phyloP scores from a whole-genome alignment of 768 basidiomycete species.

The Trametes punicea region DNA sequence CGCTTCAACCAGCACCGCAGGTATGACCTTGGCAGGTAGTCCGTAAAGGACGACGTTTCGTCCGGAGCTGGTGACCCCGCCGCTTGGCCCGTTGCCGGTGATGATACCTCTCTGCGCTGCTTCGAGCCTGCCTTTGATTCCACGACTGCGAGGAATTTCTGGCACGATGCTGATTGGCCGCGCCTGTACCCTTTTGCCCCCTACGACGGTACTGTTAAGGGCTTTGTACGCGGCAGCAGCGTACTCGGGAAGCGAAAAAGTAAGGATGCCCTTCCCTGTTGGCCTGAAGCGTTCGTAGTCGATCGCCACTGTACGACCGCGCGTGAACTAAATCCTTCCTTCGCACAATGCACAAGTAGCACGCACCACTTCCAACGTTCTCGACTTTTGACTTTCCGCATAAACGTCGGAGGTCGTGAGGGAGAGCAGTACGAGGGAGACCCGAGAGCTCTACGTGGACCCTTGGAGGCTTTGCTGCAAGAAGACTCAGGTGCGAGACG shows the following conservation, averaged over 20 bases:
- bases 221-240: conserved; percentile 38
- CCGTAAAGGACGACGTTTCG: conserved; percentile 60
- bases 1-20: conserved; percentile 35
- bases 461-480: not conserved
- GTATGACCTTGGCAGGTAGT: conserved; percentile 47
- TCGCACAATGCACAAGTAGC: not conserved
- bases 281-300: conserved; percentile 61
- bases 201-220: conserved; percentile 44
- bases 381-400: conserved; percentile 34
- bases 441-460: not conserved
- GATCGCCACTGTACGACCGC: conserved; percentile 49
- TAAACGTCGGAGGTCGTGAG: conserved; percentile 47
- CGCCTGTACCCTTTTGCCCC: conserved; percentile 42
- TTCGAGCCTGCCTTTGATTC: conserved; percentile 38
- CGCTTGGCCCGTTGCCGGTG: conserved; percentile 48
- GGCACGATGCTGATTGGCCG: conserved; percentile 27
- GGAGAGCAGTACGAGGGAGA: conserved; percentile 51
- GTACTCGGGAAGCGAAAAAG: conserved; percentile 46
- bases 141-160: conserved; percentile 31
- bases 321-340: too few species aligned
- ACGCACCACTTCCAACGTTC: conserved; percentile 27
- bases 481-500: not conserved
- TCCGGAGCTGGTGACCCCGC: conserved; percentile 45
- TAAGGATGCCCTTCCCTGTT: conserved; percentile 56
- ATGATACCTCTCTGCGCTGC: conserved; percentile 36